These are phyloP conservation scores for Parmales sp. DNA, from an alignment of 108 stramenopile genomes.

Conservation along the genomic window DNA sequence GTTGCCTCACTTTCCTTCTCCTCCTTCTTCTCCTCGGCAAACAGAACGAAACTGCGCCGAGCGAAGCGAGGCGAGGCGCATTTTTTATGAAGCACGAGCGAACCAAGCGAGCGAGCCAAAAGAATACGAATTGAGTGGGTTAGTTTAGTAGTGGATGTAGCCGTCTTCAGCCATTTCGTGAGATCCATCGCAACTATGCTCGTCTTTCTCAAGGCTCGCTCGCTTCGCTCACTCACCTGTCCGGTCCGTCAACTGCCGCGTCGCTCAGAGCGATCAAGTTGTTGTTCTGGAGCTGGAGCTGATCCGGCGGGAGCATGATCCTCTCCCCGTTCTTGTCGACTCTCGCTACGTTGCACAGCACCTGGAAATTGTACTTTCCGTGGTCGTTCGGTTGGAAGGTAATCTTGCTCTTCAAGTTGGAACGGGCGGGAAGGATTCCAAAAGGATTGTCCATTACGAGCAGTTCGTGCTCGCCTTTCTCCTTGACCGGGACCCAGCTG, in stretches of 20 bases:
- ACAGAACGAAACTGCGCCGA: no score
- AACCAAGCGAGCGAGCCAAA: no score
- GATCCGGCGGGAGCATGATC: not conserved
- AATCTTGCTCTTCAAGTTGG: not conserved
- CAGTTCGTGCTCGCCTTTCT: not conserved
- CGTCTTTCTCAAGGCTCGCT: no score
- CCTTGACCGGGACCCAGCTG: not conserved
- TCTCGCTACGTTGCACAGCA: slow-evolving; percentile 4
- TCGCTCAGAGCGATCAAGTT: no score
- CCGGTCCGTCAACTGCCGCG: not conserved
- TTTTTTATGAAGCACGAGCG: no score
- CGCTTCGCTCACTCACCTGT: no score
- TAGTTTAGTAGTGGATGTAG: no score
- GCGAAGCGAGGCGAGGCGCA: no score
- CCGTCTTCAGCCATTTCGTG: no score
- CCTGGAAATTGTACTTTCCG: slow-evolving; percentile 7
- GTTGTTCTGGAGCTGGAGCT: not conserved
- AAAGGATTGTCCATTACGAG: slow-evolving; percentile 5
- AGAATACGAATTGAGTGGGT: no score
- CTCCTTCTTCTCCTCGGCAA: slow-evolving; percentile 12
- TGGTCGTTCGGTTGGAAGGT: slow-evolving; percentile 7
- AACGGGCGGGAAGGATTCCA: not conserved
- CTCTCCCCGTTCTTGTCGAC: slow-evolving; percentile 11
- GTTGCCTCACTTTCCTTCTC: not conserved
- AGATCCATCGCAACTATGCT: no score